These are phyloP conservation scores for Climacium dendroides DNA, from an alignment of 225 moss, liverwort and hornwort species.

Conservation along the genomic window DNA sequence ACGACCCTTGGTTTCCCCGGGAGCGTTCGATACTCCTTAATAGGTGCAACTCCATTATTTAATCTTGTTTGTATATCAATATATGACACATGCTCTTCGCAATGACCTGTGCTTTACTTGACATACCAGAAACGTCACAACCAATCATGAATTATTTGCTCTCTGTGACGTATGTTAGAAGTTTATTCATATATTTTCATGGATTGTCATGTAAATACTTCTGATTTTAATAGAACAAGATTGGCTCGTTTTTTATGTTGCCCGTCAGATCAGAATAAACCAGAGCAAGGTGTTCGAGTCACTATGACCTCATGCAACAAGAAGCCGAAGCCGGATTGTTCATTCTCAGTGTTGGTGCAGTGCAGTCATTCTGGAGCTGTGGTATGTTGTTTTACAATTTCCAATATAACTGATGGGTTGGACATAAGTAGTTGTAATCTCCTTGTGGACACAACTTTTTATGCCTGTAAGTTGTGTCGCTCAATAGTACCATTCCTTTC, in stretches of 20 bases:
- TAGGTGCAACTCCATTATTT: constrained; percentile 2
- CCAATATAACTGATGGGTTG: not conserved
- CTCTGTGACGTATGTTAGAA: not conserved
- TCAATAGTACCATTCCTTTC: not conserved
- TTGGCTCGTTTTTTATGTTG: not conserved
- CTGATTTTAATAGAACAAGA: not conserved
- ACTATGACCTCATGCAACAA: constrained; percentile 43
- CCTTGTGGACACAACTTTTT: not conserved
- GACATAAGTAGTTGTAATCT: not conserved
- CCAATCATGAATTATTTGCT: not conserved
- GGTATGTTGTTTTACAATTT: constrained; percentile 17
- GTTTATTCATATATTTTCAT: not conserved
- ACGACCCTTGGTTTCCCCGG: constrained; percentile 40
- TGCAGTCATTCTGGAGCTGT: constrained; percentile 37
- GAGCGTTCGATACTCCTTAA: constrained; percentile 25
- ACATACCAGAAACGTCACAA: not conserved
- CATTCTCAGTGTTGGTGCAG: constrained; percentile 49
- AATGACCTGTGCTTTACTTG: not conserved
- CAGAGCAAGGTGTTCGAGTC: constrained; percentile 54
- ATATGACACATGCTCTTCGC: not conserved
- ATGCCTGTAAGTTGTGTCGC: not conserved
- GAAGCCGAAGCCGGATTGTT: constrained; percentile 23
- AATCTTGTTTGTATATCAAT: not conserved
- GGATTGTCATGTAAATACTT: not conserved
- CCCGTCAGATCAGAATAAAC: constrained; percentile 50